Conservation (phyloP, 2,329 filamentous ascomycete species). For the Exophiala oligosperma region DNA sequence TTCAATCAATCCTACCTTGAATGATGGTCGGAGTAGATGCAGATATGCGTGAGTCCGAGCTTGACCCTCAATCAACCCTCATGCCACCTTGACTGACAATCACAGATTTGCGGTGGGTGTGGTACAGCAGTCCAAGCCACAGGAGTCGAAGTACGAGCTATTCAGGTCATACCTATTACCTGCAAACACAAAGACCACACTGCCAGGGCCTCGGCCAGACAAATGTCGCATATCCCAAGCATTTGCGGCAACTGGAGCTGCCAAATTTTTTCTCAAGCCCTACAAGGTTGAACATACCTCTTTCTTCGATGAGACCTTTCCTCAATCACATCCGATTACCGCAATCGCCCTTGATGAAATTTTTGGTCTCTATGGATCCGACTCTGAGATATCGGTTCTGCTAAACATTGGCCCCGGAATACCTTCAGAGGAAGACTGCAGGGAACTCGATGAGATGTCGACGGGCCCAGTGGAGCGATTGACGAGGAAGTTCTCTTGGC, state of each 20-base stretch:
- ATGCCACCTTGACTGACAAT: not conserved
- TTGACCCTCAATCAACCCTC: not conserved
- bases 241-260: constrained; percentile 12
- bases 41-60: constrained; percentile 10
- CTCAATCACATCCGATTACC: constrained; percentile 17
- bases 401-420: constrained; percentile 19
- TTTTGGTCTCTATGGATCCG: constrained; percentile 6
- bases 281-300: constrained; percentile 8
- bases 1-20: not conserved
- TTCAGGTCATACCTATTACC: constrained; percentile 15
- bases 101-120: constrained; percentile 16
- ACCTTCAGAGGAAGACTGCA: constrained; percentile 10
- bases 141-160: constrained; percentile 2
- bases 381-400: constrained; percentile 14
- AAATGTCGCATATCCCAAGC: constrained; percentile 6
- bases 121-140: constrained; percentile 1
- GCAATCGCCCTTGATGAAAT: constrained; percentile 17
- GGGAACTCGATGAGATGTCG: constrained; percentile 15
- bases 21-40: constrained; percentile 2
- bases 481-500: constrained; percentile 16
- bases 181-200: not conserved
- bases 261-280: constrained; percentile 13
- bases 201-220: constrained; percentile 4
- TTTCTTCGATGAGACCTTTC: constrained; percentile 18
- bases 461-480: constrained; percentile 9